Conservation (phyloP, 805 yeast genomes). For the Myxozyma monticola region DNA sequence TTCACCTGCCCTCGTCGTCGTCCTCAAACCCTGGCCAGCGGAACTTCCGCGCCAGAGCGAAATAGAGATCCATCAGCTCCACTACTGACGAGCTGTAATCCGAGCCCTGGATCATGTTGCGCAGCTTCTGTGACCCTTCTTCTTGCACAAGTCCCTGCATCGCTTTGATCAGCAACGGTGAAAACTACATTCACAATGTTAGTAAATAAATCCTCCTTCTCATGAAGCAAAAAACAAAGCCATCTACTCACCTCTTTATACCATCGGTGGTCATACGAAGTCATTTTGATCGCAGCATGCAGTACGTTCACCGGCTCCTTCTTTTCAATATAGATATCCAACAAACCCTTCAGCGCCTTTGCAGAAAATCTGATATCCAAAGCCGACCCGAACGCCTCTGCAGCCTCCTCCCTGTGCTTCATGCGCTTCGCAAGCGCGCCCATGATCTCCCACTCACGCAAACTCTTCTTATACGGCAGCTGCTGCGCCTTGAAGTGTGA, state of each 20-base stretch:
- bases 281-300: constrained; percentile 67
- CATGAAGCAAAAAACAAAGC: background rate
- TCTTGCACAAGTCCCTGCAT: constrained; percentile 23
- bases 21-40: constrained; percentile 47
- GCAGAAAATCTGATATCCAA: constrained; percentile 76
- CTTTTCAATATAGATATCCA: constrained; percentile 57
- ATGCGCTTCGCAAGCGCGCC: constrained; percentile 84
- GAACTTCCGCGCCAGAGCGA: constrained; percentile 50
- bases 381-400: constrained; percentile 76
- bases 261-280: constrained; percentile 99
- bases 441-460: constrained; percentile 89
- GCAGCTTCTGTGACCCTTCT: constrained; percentile 31
- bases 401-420: constrained; percentile 84
- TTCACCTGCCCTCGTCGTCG: constrained; percentile 20
- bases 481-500: constrained; percentile 88
- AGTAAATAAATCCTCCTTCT: too few species aligned
- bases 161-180: constrained; percentile 25
- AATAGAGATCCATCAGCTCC: constrained; percentile 55
- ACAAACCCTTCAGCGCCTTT: constrained; percentile 69
- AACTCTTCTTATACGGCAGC: constrained; percentile 69
- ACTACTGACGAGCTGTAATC: constrained; percentile 62
- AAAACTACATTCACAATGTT: constrained; percentile 11
- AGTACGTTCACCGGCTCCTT: constrained; percentile 51
- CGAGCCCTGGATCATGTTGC: constrained; percentile 64
- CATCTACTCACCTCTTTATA: constrained; percentile 62